Evolutionary conservation across 1,284 basidiomycete genomes (phyloP).

Genomic region (Ustilago crameri): DNA sequence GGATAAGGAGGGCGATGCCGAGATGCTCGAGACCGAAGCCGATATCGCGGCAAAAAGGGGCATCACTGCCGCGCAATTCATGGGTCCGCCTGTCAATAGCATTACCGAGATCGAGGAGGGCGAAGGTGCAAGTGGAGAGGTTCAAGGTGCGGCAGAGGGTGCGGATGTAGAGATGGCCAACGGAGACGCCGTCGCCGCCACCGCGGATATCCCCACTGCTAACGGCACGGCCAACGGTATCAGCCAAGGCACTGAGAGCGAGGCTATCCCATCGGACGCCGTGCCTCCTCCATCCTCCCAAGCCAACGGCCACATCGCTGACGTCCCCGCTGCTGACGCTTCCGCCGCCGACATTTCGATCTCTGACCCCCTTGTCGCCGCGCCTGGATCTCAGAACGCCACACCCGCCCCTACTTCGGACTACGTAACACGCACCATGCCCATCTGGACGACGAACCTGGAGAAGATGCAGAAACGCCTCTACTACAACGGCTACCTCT

Average conservation of each 20-base stretch:
- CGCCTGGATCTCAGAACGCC: conserved; percentile 2
- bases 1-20: conserved; percentile 18
- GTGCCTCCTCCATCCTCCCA: conserved; percentile 26
- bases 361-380: conserved; percentile 17
- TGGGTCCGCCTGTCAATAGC: conserved; percentile 13
- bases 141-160: background rate
- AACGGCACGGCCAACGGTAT: conserved; percentile 5
- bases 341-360: conserved; percentile 1
- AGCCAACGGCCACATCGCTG: conserved; percentile 9
- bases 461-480: conserved; percentile 89
- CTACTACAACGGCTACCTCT: conserved; percentile 87
- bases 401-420: conserved; percentile 12
- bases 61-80: conserved; percentile 47
- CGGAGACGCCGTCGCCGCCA: conserved; percentile 7
- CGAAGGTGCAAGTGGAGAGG: conserved; percentile 7
- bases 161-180: conserved; percentile 37
- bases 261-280: background rate
- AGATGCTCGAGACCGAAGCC: conserved; percentile 46
- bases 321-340: background rate
- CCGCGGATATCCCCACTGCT: no score
- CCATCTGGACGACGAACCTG: conserved; percentile 71
- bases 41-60: conserved; percentile 31
- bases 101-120: conserved; percentile 11
- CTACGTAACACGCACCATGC: conserved; percentile 54
- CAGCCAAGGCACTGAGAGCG: background rate